Percentiles rank a stretch among this genome's conserved stretches.
Conservation (phyloP, 495 filamentous ascomycete genomes). For the Glonium stellatum region DNA sequence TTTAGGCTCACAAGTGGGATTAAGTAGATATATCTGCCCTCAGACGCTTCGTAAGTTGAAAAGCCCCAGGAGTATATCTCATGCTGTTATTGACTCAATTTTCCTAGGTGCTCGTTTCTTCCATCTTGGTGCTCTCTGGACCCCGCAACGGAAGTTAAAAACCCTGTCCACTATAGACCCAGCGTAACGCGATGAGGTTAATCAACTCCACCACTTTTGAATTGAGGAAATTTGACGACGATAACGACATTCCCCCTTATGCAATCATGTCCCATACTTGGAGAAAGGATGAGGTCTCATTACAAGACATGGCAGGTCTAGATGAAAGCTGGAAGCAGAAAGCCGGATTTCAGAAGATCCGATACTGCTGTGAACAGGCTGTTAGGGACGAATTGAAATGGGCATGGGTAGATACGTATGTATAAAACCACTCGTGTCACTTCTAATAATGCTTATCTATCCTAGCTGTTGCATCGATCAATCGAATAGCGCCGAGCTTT, state of each 20-base stretch:
- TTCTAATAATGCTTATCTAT: too few relatives aligned
- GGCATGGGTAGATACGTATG: neutral
- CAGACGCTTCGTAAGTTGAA: too few relatives aligned
- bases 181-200: neutral
- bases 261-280: neutral
- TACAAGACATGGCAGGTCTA: neutral
- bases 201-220: neutral
- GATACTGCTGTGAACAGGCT: neutral
- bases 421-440: too few relatives aligned
- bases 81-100: too few relatives aligned
- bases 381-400: neutral
- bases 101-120: too few relatives aligned
- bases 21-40: too few relatives aligned
- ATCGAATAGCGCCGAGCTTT: slow-evolving; percentile 34
- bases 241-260: neutral
- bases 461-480: slow-evolving; percentile 21
- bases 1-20: too few relatives aligned
- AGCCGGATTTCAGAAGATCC: neutral
- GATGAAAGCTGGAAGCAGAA: neutral
- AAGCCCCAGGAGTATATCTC: too few relatives aligned
- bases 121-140: too few relatives aligned
- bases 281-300: neutral
- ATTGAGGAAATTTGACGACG: neutral
- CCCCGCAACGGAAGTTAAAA: too few relatives aligned
- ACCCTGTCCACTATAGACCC: too few relatives aligned